Base-by-base conservation (phyloP, 441 rosid species). In the Isatis lusitanica region DNA sequence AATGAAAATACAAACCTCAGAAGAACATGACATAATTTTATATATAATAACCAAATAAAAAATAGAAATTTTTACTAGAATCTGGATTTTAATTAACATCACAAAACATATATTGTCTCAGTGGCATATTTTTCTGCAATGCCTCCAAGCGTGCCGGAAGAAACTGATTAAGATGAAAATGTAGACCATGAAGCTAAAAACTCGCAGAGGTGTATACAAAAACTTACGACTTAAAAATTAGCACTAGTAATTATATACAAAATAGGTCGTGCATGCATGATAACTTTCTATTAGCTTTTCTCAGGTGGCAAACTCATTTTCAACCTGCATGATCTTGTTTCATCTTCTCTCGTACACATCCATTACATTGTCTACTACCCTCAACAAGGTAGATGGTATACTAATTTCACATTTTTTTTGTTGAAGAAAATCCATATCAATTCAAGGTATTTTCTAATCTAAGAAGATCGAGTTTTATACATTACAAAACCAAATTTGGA, bases 161-260 rank as follows among this genome's bases (percentile, higher is more conserved):
- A 16, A 46, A 16, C 17, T 16, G 62, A 15, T 33, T 57, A 31
- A 57, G 26, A n/a, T 8, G 26, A 33, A 85, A 51, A 77, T 88
- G 2, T 24, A 11, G 4, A 39, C 91, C 9, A 82, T 82, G 82
- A 35, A 86, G 78, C 77, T 83, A 88, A 60, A 93, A 85, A 78
- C 79, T 75, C 76, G 73, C 65, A 66, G 83, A 79, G 26, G 79
- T 87, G 77, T 66, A 26, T 26, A 26, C 28, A 80, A 33, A 33
- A 13, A 12, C 86, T 62, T 90, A 91, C 69, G 77, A 74, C 78
- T 90, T 91, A 75, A 83, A 74, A 33, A 68, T 87, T 79, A 76
- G 68, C 70, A 73, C 69, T 72, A 73, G 83, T 55, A 17, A 53
- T 28, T 9, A 4, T 9, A 9, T 8, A 9, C 11, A 47, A 47